Base-by-base conservation (phyloP, 164 flowering plant genomes). In the Stephania japonica region DNA sequence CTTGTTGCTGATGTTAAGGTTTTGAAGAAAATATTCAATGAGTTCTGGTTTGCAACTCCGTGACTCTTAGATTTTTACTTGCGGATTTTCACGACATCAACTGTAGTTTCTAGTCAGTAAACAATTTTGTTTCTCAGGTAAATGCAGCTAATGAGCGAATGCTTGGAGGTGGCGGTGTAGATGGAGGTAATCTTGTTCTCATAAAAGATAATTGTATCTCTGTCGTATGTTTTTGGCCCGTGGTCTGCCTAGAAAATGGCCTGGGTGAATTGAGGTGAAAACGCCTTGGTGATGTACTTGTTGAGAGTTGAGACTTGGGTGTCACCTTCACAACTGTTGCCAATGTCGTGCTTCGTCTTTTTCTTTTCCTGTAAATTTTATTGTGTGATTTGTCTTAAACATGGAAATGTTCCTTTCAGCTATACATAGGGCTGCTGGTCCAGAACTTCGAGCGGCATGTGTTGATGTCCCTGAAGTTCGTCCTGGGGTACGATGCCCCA, bases 161-260 rank as follows among this genome's bases (percentile, higher is more conserved):
- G 99, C 97, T 95, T 71, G 98, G 99, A 63, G 98, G 97, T 77
- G 97, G 98, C 73, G 98, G 97, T 73, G 99, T 92, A n/a, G 98
- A 95, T 90, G 99, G 99, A 86, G 98, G 99, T 93, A 86, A 74
- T 41, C 69, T 14, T 41, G 19, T 19, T 21, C 18, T 67, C 47
- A 7, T 1, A 41, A 65, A 65, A 12, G 14, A 32, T 65, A 26
- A n/a, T 32, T 32, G 32, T n/a, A n/a, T n/a, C n/a, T n/a, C n/a
- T n/a, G n/a, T n/a, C n/a, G n/a, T n/a, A n/a, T n/a, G n/a, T n/a
- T n/a, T n/a, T n/a, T n/a, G n/a, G n/a, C 32, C 32, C 1, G 3
- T 32, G 38, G 38, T 32, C 38, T 32, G 38, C 38, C 38, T 32
- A 32, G 38, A 32, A 32, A 32, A 32, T 0, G 38, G 38, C 38